Evolutionary conservation across 176 grass and related monocot species (phyloP).

Genomic region (Dactylis glomerata): DNA sequence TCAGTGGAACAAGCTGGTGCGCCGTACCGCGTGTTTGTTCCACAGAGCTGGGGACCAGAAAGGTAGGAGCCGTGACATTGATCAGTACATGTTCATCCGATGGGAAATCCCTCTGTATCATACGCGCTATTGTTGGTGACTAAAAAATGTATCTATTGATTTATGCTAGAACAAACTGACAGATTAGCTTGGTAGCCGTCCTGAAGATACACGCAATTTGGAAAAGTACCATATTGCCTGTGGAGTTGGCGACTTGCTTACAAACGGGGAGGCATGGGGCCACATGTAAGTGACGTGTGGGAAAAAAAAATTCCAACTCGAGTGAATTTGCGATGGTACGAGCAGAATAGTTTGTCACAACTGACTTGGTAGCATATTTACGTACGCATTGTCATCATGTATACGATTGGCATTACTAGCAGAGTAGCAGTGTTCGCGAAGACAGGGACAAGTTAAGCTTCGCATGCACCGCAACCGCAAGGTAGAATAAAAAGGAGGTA

Average conservation of each 20-base stretch:
- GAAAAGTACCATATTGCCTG: background rate
- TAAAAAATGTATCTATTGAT: conserved; percentile 20
- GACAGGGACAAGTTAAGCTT: too few species aligned
- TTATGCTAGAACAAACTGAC: background rate
- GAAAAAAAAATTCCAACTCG: background rate
- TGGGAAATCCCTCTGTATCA: conserved; percentile 38
- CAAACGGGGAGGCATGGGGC: background rate
- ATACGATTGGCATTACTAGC: too few species aligned
- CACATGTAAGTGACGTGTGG: background rate
- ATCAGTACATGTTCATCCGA: background rate
- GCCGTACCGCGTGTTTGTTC: background rate
- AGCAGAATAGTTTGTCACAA: too few species aligned
- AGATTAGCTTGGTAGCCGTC: background rate
- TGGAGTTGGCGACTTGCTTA: too few species aligned
- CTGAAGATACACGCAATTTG: background rate
- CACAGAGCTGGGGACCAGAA: background rate
- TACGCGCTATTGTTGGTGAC: conserved; percentile 4
- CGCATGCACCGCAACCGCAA: too few species aligned
- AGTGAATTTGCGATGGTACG: background rate
- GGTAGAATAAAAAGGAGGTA: too few species aligned
- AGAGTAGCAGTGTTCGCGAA: too few species aligned
- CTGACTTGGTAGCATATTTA: too few species aligned
- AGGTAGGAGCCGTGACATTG: background rate
- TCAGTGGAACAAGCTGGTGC: background rate
- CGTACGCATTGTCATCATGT: too few species aligned